Conservation (phyloP, 108 stramenopile genomes). For the Skeletonema grethae region DNA sequence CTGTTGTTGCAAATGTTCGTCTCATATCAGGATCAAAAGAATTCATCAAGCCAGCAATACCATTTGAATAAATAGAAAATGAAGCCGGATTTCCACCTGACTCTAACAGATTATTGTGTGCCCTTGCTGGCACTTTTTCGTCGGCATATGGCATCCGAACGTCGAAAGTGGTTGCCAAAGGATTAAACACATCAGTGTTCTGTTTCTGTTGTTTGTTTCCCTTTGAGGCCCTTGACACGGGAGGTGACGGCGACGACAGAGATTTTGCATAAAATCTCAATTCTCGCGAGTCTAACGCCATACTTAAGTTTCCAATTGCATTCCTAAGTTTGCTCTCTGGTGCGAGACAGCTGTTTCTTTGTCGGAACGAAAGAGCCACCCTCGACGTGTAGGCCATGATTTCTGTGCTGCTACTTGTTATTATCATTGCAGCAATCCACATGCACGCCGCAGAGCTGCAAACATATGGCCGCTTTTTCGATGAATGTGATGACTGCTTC, state of each 20-base stretch:
- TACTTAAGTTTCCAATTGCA: constrained; percentile 1
- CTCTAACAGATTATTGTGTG: not conserved
- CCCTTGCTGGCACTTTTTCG: not conserved
- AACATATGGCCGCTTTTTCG: constrained; percentile 9
- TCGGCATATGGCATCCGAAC: not conserved
- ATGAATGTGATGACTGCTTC: not conserved
- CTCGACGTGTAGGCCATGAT: constrained; percentile 12
- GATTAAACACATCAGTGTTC: constrained; percentile 9
- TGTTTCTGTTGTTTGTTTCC: not conserved
- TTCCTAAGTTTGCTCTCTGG: not conserved
- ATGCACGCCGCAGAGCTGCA: constrained; percentile 13
- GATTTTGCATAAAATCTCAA: constrained; percentile 50
- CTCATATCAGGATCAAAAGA: constrained; percentile 27
- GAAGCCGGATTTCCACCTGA: not conserved
- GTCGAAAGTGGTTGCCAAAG: constrained; percentile 6
- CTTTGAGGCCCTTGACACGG: constrained; percentile 2
- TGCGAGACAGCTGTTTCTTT: not conserved
- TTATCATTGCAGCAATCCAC: constrained; percentile 5
- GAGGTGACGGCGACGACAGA: constrained; percentile 6
- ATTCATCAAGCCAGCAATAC: constrained; percentile 13
- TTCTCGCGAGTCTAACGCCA: constrained; percentile 58
- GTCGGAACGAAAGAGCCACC: not conserved
- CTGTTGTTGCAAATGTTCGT: constrained; percentile 19
- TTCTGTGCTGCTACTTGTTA: not conserved
- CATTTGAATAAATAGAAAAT: constrained; percentile 22